Evolutionary conservation across 2,329 filamentous ascomycete species (phyloP).

Genomic region (Colletotrichum kahawae): DNA sequence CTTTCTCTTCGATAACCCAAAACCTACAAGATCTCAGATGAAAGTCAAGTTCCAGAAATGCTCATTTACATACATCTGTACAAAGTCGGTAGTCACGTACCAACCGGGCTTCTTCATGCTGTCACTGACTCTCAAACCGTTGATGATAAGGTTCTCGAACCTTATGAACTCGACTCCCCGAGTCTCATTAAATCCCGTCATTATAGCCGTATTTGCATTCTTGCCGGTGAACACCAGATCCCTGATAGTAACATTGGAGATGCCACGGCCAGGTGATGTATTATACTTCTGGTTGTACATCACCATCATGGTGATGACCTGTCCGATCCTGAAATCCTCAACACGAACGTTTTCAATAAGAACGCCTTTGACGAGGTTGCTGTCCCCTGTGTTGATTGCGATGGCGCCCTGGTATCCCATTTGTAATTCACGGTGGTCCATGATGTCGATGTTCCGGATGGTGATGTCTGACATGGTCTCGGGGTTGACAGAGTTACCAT

Average conservation of each 20-base stretch:
- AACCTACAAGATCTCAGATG: background rate
- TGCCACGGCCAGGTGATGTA: constrained; percentile 32
- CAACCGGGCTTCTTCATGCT: constrained; percentile 17
- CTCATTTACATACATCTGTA: constrained; percentile 23
- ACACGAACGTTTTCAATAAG: constrained; percentile 30
- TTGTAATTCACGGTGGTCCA: constrained; percentile 36
- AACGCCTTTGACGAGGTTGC: constrained; percentile 29
- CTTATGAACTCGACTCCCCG: constrained; percentile 20
- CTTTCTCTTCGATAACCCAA: too few species aligned
- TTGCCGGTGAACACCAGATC: constrained; percentile 23
- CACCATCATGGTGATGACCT: constrained; percentile 34
- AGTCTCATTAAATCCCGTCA: constrained; percentile 19
- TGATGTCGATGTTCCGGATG: constrained; percentile 35
- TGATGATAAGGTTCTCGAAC: constrained; percentile 29
- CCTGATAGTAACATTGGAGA: constrained; percentile 32
- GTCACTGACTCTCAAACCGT: constrained; percentile 26
- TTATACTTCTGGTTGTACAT: constrained; percentile 36
- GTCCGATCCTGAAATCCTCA: constrained; percentile 31
- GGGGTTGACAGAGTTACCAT: constrained; percentile 33
- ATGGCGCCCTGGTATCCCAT: constrained; percentile 37
- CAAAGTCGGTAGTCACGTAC: constrained; percentile 6
- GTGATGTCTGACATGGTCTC: constrained; percentile 33
- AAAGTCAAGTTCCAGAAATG: constrained; percentile 22
- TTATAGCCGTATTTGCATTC: constrained; percentile 22
- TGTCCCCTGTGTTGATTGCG: constrained; percentile 34